Evolutionary conservation across 1,139 yeast genomes (phyloP).

Genomic region (Zygosaccharomyces pseudobailii): DNA sequence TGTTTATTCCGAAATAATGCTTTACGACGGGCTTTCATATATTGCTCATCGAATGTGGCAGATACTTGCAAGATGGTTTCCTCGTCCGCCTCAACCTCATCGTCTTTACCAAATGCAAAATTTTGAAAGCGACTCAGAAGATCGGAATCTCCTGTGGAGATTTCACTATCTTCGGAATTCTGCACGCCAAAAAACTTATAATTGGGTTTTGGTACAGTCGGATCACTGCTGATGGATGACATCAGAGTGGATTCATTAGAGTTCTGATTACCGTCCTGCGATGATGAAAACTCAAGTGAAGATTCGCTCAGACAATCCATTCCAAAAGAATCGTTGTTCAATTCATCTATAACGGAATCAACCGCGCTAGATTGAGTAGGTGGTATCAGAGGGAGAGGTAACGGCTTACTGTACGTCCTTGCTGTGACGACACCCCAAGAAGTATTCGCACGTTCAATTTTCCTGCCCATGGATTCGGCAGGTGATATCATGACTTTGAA

Average conservation of each 20-base stretch:
- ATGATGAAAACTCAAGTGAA: not conserved
- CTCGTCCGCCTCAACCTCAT: not conserved
- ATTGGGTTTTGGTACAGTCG: conserved; percentile 5
- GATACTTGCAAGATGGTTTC: conserved; percentile 3
- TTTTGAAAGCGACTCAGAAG: conserved; percentile 1
- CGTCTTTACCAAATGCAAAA: not conserved
- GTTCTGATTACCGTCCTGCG: not conserved
- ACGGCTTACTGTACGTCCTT: conserved; percentile 18
- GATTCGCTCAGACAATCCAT: conserved; percentile 4
- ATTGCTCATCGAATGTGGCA: not conserved
- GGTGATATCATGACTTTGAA: conserved; percentile 14
- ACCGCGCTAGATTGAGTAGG: conserved; percentile 5
- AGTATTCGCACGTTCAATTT: conserved; percentile 17
- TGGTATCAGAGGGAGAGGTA: conserved; percentile 13
- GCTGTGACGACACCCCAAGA: conserved; percentile 20
- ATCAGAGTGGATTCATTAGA: conserved; percentile 2
- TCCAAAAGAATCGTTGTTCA: conserved; percentile 7
- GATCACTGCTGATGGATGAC: conserved; percentile 3
- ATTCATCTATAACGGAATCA: conserved; percentile 11
- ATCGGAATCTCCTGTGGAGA: conserved; percentile 3
- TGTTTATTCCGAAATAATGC: not conserved
- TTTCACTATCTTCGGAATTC: not conserved
- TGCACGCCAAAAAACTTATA: not conserved
- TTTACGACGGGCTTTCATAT: not conserved
- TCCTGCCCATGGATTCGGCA: conserved; percentile 11